Evolutionary conservation across 2,329 filamentous ascomycete genomes (phyloP), one percentile per base, ranked within the genome.

Genomic region (Exutisphaerella laricina): DNA sequence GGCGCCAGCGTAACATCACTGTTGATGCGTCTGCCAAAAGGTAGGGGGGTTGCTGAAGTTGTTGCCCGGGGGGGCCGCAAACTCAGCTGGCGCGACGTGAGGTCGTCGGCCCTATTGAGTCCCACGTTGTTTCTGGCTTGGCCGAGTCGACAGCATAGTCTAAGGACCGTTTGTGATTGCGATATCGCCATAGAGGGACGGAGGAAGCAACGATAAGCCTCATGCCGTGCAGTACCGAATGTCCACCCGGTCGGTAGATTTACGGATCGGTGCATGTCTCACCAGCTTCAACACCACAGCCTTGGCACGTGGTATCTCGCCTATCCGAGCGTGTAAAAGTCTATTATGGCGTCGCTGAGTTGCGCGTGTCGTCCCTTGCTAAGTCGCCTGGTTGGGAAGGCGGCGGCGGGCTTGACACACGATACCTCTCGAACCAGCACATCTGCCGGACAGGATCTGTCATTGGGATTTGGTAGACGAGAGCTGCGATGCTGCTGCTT

Each of bases 191-290:
- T n/a, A n/a, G n/a, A n/a, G n/a, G n/a, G n/a, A n/a, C n/a, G n/a
- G n/a, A n/a, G n/a, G n/a, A n/a, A 39, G 36, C 36, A 39, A 16
- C 23, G 25, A 31, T 31, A 39, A 31, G 25, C 25, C 5, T 8
- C 18, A 5, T 30, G 37, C 25, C 25, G 16, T 18, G 20, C 12
- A 14, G 28, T 39, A 20, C 36, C 36, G 36, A 20, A 39, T n/a
- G 36, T 16, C 36, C 35, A 21, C 12, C 6, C 9, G 35, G 20
- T 12, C 18, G 36, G 36, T 10, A 23, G n/a, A 39, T 17, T 8
- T n/a, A 16, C 36, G 36, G 36, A 14, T 5, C 12, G 13, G 12
- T 7, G n/a, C 4, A 9, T 37, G 20, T 37, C 34, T 37, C 34
- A 21, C 20, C 17, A 25, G 16, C 18, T 9, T 37, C n/a, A 22